phyloP scores from a whole-genome alignment of 306 rosid species.

The Gillenia trifoliata region DNA sequence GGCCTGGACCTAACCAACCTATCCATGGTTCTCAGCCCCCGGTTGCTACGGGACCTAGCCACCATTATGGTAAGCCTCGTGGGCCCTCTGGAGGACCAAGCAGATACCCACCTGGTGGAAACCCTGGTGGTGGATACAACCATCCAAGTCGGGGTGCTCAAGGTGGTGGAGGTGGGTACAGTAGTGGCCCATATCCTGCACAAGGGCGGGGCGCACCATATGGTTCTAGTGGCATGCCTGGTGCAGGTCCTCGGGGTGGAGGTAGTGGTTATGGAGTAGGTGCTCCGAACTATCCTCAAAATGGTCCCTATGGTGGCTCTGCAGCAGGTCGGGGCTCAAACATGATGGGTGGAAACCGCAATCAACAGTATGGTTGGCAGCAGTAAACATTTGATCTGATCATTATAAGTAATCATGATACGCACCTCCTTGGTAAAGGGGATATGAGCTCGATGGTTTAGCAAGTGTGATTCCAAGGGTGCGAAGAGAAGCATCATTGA shows the following conservation, averaged over 20 bases:
- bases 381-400: slow-evolving; percentile 7
- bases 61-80: slow-evolving; percentile 43
- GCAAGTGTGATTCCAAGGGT: background rate
- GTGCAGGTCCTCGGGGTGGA: slow-evolving; percentile 44
- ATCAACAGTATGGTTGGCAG: slow-evolving; percentile 52
- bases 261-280: slow-evolving; percentile 46
- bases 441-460: background rate
- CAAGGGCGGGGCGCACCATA: slow-evolving; percentile 50
- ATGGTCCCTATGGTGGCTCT: slow-evolving; percentile 40
- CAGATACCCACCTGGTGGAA: slow-evolving; percentile 36
- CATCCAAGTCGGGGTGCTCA: slow-evolving; percentile 44
- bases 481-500: background rate
- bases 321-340: slow-evolving; percentile 43
- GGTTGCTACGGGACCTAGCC: slow-evolving; percentile 41
- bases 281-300: slow-evolving; percentile 38
- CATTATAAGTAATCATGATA: background rate
- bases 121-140: slow-evolving; percentile 38
- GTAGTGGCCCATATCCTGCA: slow-evolving; percentile 35
- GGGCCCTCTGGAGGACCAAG: slow-evolving; percentile 51
- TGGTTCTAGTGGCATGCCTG: slow-evolving; percentile 38
- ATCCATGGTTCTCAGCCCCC: slow-evolving; percentile 37
- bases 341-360: slow-evolving; percentile 48
- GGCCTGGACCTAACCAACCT: slow-evolving; percentile 43
- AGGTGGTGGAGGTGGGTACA: slow-evolving; percentile 35
- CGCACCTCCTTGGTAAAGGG: background rate